phyloP scores from a whole-genome alignment of 2,329 filamentous ascomycete species.

The Monilinia vaccinii-corymbosi region DNA sequence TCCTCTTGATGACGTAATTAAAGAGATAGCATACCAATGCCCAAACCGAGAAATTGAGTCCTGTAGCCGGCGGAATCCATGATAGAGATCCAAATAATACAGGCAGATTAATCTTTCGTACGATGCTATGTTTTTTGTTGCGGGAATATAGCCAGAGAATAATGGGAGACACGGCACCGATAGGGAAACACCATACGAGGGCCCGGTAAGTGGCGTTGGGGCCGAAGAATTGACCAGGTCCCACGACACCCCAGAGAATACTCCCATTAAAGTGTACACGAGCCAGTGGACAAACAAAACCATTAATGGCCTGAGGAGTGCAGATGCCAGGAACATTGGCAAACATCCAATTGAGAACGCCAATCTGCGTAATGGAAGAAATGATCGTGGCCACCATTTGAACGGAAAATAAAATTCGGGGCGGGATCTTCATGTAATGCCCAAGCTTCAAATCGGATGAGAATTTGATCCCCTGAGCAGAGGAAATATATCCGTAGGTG shows the following conservation, averaged over 20 bases:
- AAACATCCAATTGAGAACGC: slow-evolving; percentile 87
- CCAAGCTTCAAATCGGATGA: slow-evolving; percentile 79
- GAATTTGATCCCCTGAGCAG: slow-evolving; percentile 82
- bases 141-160: slow-evolving; percentile 64
- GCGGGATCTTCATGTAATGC: slow-evolving; percentile 82
- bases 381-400: slow-evolving; percentile 69
- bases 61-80: slow-evolving; percentile 82
- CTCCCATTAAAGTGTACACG: slow-evolving; percentile 85
- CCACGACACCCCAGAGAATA: slow-evolving; percentile 84
- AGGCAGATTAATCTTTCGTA: slow-evolving; percentile 72
- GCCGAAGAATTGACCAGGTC: slow-evolving; percentile 75
- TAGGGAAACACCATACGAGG: slow-evolving; percentile 72
- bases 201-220: slow-evolving; percentile 63
- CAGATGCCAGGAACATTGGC: slow-evolving; percentile 67
- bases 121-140: slow-evolving; percentile 48
- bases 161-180: slow-evolving; percentile 67
- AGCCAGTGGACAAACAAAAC: slow-evolving; percentile 80
- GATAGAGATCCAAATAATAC: slow-evolving; percentile 74
- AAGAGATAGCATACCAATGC: slow-evolving; percentile 77
- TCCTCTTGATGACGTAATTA: slow-evolving; percentile 64
- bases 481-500: slow-evolving; percentile 84
- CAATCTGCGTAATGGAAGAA: slow-evolving; percentile 72
- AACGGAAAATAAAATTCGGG: slow-evolving; percentile 67
- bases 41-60: slow-evolving; percentile 84
- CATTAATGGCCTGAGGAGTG: slow-evolving; percentile 70